Conservation (phyloP, 768 basidiomycete species). For the Termitomyces sp. region DNA sequence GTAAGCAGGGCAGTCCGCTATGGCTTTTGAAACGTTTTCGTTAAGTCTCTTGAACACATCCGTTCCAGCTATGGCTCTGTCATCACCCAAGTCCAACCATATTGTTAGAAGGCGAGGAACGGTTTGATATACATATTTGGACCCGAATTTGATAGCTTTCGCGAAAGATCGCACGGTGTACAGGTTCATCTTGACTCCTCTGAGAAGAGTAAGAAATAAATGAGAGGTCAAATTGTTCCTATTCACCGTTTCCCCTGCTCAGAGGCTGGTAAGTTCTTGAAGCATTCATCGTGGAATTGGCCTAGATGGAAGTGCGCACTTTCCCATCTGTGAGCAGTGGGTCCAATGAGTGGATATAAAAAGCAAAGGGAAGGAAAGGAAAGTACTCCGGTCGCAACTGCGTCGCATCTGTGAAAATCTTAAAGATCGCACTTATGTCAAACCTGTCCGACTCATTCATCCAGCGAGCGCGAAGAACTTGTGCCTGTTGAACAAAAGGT, state of each 20-base stretch:
- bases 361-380: neutral
- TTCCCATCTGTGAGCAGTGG: conserved; percentile 57
- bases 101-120: conserved; percentile 91
- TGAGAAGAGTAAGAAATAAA: conserved; percentile 20
- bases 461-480: conserved; percentile 85
- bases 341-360: conserved; percentile 3
- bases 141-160: conserved; percentile 73
- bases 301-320: conserved; percentile 85
- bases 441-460: conserved; percentile 88
- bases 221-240: neutral
- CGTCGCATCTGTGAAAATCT: conserved; percentile 50
- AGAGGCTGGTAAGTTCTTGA: conserved; percentile 43
- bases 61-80: conserved; percentile 24
- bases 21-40: conserved; percentile 47
- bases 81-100: conserved; percentile 91
- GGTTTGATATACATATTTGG: conserved; percentile 95
- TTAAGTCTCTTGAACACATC: conserved; percentile 56
- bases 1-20: conserved; percentile 66
- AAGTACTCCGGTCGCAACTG: conserved; percentile 47
- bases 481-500: conserved; percentile 44
- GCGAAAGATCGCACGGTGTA: conserved; percentile 66
- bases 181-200: conserved; percentile 60
- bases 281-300: conserved; percentile 81
- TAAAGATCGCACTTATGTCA: conserved; percentile 58
- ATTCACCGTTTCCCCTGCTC: conserved; percentile 47